Evolutionary conservation across 1,139 yeast species (phyloP).

Genomic region (Pichia sp.): DNA sequence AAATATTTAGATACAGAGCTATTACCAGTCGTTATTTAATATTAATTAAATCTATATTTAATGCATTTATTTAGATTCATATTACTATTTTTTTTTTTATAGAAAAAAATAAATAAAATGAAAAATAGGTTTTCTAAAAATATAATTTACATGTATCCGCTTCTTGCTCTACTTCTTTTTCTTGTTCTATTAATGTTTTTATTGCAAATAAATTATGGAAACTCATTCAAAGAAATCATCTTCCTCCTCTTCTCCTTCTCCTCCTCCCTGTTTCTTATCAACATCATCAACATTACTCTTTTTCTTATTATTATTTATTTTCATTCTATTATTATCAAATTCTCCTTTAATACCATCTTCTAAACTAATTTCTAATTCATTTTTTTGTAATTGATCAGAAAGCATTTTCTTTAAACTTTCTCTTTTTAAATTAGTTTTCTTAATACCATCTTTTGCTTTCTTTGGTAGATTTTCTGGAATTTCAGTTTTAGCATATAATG

Average conservation of each 20-base stretch:
- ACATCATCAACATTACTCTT: conserved; percentile 16
- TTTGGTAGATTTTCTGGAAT: conserved; percentile 25
- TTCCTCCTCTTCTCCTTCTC: conserved; percentile 24
- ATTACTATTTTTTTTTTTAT: too few species aligned
- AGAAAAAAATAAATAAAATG: not conserved
- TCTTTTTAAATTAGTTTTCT: conserved; percentile 44
- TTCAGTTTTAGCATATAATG: conserved; percentile 53
- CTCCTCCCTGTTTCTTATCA: conserved; percentile 8
- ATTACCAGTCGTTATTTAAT: not conserved
- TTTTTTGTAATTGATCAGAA: conserved; percentile 44
- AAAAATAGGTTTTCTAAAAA: not conserved
- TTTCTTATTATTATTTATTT: conserved; percentile 12
- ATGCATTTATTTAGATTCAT: too few species aligned
- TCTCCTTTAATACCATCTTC: conserved; percentile 50
- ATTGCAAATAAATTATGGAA: not conserved
- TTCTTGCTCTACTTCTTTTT: not conserved
- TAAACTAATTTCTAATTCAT: conserved; percentile 49
- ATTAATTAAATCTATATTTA: too few species aligned
- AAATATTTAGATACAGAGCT: conserved; percentile 39
- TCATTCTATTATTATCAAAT: conserved; percentile 22
- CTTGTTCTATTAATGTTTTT: not conserved
- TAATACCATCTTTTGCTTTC: conserved; percentile 42
- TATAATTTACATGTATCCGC: not conserved
- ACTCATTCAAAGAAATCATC: conserved; percentile 45
- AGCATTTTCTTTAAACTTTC: conserved; percentile 46